Percentiles rank a stretch among this genome's conserved stretches.
phyloP scores from a whole-genome alignment of 345 rosid species.

The Gossypioides kirkii region DNA sequence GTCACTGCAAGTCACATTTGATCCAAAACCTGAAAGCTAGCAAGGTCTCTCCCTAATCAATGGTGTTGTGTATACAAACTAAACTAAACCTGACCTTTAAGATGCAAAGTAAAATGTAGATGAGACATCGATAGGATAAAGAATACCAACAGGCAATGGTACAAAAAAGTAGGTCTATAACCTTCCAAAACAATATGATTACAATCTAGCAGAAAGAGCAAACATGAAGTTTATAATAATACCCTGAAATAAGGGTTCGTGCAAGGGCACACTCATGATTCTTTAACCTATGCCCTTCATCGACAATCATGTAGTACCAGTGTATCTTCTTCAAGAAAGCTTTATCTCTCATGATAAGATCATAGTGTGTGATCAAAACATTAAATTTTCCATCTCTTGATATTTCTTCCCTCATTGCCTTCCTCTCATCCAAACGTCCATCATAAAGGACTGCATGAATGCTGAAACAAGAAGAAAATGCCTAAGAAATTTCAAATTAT shows the following conservation, averaged over 20 bases:
- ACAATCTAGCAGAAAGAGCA: not conserved
- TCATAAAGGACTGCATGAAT: slow-evolving; percentile 88
- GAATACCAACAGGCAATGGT: not conserved
- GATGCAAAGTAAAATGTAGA: slow-evolving; percentile 1
- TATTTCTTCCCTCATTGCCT: slow-evolving; percentile 73
- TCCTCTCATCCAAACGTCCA: slow-evolving; percentile 96
- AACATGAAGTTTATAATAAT: slow-evolving; percentile 21
- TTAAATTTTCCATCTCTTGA: slow-evolving; percentile 60
- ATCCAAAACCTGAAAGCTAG: not conserved
- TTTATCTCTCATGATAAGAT: slow-evolving; percentile 97
- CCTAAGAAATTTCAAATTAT: slow-evolving; percentile 17
- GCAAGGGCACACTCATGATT: slow-evolving; percentile 94
- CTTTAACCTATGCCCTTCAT: slow-evolving; percentile 98
- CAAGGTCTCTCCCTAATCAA: not conserved
- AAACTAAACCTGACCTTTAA: not conserved
- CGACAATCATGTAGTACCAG: slow-evolving; percentile 96
- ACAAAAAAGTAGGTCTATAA: not conserved
- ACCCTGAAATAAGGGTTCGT: slow-evolving; percentile 81
- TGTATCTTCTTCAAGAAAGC: slow-evolving; percentile 80
- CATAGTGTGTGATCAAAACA: slow-evolving; percentile 93
- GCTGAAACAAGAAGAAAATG: slow-evolving; percentile 42
- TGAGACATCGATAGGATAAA: slow-evolving; percentile 2
- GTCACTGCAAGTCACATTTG: not conserved
- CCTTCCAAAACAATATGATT: not conserved
- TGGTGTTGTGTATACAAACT: not conserved